A percentile compares a stretch with the other conserved stretches of the same genome.
These are phyloP conservation scores for Apiospora sp. DNA, from an alignment of 2,329 filamentous ascomycete species.

Conservation along the genomic window DNA sequence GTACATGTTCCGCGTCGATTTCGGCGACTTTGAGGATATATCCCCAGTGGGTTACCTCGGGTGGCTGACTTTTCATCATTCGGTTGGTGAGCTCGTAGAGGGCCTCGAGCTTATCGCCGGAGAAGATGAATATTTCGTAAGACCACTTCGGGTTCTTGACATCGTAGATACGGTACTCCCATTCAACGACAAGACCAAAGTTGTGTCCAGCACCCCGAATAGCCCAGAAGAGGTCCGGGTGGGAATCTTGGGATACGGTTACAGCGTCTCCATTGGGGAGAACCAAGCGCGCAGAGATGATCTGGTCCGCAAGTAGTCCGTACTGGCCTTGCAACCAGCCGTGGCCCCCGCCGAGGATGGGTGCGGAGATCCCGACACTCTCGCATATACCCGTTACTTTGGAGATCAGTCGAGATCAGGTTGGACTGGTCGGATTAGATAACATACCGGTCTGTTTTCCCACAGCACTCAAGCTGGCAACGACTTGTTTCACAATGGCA, in stretches of 20 bases:
- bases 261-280: slow-evolving; percentile 31
- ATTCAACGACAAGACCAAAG: slow-evolving; percentile 36
- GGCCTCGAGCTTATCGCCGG: slow-evolving; percentile 33
- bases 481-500: slow-evolving; percentile 24
- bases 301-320: slow-evolving; percentile 35
- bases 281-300: slow-evolving; percentile 33
- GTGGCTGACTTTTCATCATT: slow-evolving; percentile 30
- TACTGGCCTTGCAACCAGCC: slow-evolving; percentile 36
- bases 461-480: slow-evolving; percentile 34
- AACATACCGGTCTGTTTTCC: slow-evolving; percentile 15
- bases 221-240: slow-evolving; percentile 29
- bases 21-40: slow-evolving; percentile 32
- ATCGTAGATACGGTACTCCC: slow-evolving; percentile 41
- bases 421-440: neutral
- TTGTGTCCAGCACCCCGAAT: slow-evolving; percentile 26
- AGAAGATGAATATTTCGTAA: slow-evolving; percentile 35
- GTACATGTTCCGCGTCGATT: slow-evolving; percentile 32
- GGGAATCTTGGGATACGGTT: slow-evolving; percentile 12
- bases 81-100: slow-evolving; percentile 30
- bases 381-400: slow-evolving; percentile 32
- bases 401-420: slow-evolving; percentile 30
- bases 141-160: slow-evolving; percentile 28
- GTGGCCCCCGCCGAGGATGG: slow-evolving; percentile 38
- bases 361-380: slow-evolving; percentile 37
- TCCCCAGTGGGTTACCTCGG: slow-evolving; percentile 31